Percentiles rank a stretch among this genome's conserved stretches.
Conservation (phyloP, 2,329 filamentous ascomycete genomes). For the Erysiphe pulchra region DNA sequence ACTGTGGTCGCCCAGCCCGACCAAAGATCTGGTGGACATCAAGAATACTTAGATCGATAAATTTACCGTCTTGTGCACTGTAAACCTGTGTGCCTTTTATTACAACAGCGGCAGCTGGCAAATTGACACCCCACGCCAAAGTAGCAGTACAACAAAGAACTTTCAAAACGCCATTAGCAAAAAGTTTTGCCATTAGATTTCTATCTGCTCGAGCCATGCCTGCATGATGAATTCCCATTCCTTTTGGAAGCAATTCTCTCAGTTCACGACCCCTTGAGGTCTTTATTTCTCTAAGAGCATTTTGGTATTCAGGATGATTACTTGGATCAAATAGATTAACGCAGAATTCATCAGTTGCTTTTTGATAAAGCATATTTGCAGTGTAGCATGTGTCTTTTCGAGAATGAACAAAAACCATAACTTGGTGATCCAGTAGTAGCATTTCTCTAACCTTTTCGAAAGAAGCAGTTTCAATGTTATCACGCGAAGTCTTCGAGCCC, state of each 20-base stretch:
- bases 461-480: constrained; percentile 66
- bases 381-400: constrained; percentile 81
- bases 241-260: constrained; percentile 69
- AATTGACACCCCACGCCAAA: constrained; percentile 93
- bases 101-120: constrained; percentile 84
- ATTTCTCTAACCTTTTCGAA: constrained; percentile 93
- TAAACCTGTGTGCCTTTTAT: constrained; percentile 98
- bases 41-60: constrained; percentile 83
- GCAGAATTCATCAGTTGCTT: constrained; percentile 58
- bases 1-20: constrained; percentile 90
- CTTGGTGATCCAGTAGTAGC: constrained; percentile 74
- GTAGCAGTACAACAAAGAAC: constrained; percentile 97
- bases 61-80: constrained; percentile 87
- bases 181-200: constrained; percentile 86
- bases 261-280: constrained; percentile 66
- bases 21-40: constrained; percentile 97
- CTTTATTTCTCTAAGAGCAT: constrained; percentile 63
- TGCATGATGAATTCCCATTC: constrained; percentile 84
- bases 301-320: constrained; percentile 53
- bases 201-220: constrained; percentile 87
- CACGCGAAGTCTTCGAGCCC: constrained; percentile 53
- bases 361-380: constrained; percentile 62
- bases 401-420: constrained; percentile 99
- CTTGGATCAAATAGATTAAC: constrained; percentile 63
- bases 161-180: constrained; percentile 76